Evolutionary conservation across 1,284 basidiomycete genomes (phyloP).

Genomic region (Marasmius tenuissimus): DNA sequence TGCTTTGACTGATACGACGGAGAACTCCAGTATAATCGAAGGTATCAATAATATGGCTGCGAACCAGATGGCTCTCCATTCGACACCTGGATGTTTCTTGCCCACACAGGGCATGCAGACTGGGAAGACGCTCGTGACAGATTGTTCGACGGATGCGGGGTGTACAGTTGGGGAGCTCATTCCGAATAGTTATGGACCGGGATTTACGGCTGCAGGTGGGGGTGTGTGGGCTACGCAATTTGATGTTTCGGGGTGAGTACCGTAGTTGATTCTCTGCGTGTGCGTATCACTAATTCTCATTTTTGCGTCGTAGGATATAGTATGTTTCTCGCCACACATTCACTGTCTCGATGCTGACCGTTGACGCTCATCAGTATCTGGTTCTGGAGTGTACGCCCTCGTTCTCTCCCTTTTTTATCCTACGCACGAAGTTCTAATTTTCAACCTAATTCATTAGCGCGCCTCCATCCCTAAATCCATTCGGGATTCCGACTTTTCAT

Average conservation of each 20-base stretch:
- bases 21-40: conserved; percentile 43
- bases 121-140: conserved; percentile 32
- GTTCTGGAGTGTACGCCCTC: conserved; percentile 57
- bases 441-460: conserved; percentile 31
- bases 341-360: not conserved
- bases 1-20: not conserved
- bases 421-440: not conserved
- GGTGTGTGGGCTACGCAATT: conserved; percentile 67
- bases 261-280: not conserved
- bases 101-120: conserved; percentile 31
- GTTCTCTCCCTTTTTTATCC: not conserved
- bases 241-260: conserved; percentile 50
- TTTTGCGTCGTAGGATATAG: conserved; percentile 19
- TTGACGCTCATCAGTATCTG: conserved; percentile 47
- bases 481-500: conserved; percentile 30
- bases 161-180: conserved; percentile 55
- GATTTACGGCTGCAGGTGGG: conserved; percentile 58
- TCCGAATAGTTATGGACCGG: conserved; percentile 50
- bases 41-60: conserved; percentile 41
- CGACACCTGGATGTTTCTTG: conserved; percentile 33
- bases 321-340: conserved; percentile 14
- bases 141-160: conserved; percentile 47
- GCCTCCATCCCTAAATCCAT: conserved; percentile 40
- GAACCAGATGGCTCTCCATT: conserved; percentile 49
- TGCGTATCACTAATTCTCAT: too few species aligned